A percentile compares a stretch with the other conserved stretches of the same genome.
Evolutionary conservation across 2,329 filamentous ascomycete species (phyloP).

Genomic region (Ilyonectria robusta): DNA sequence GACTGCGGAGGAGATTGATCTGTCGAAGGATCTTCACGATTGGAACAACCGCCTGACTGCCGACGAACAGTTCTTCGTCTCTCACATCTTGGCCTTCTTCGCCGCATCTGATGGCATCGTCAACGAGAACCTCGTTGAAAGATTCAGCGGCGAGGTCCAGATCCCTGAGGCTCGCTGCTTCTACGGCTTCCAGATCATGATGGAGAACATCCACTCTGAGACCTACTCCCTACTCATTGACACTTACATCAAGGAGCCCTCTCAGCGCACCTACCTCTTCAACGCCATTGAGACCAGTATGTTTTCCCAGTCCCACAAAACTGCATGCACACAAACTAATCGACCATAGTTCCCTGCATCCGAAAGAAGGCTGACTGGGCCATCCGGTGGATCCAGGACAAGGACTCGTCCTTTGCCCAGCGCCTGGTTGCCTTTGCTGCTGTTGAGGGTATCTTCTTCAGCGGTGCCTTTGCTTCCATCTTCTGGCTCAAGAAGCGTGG

Average conservation of each 20-base stretch:
- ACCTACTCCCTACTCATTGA: constrained; percentile 99
- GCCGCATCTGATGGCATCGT: constrained; percentile 98
- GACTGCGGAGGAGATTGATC: constrained; percentile 99
- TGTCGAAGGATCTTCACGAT: constrained; percentile 98
- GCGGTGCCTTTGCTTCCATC: constrained; percentile 97
- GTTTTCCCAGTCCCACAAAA: constrained; percentile 48
- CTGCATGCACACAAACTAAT: constrained; percentile 36
- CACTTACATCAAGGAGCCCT: constrained; percentile 98
- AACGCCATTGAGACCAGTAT: constrained; percentile 98
- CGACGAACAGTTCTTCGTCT: constrained; percentile 98
- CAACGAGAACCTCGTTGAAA: constrained; percentile 99
- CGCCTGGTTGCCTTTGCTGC: constrained; percentile 97
- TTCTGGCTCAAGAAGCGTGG: constrained; percentile 99
- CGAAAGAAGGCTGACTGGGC: constrained; percentile 99
- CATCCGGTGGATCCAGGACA: constrained; percentile 93
- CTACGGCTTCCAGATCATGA: constrained; percentile 99
- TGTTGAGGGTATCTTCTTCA: constrained; percentile 99
- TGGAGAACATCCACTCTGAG: constrained; percentile 99
- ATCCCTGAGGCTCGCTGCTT: constrained; percentile 99
- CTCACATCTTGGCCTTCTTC: constrained; percentile 98
- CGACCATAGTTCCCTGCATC: constrained; percentile 85
- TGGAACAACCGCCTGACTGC: constrained; percentile 99
- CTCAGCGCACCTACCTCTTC: constrained; percentile 94
- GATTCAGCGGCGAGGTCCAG: constrained; percentile 97
- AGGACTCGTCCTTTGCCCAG: constrained; percentile 93